Conservation (phyloP, 2,329 filamentous ascomycete genomes). For the Aspergillus neotritici region DNA sequence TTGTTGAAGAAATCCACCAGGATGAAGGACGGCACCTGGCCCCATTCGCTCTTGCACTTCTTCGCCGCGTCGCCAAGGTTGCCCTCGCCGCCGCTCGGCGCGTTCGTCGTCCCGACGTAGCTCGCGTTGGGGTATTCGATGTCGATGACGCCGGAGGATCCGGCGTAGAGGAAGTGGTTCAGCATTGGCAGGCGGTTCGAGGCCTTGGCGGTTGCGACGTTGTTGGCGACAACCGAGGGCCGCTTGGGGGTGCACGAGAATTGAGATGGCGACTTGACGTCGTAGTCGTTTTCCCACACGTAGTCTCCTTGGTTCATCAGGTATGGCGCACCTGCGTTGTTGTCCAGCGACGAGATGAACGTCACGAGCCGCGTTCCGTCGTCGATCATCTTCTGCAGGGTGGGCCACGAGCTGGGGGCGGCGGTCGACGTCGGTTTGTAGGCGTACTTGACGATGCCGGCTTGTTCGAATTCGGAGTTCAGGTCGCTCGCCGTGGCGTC, state of each 20-base stretch:
- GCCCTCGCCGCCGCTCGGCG: slow-evolving; percentile 51
- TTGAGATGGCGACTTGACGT: slow-evolving; percentile 55
- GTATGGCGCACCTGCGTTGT: slow-evolving; percentile 35
- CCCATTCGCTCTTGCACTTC: slow-evolving; percentile 54
- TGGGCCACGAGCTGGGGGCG: slow-evolving; percentile 58
- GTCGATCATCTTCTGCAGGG: slow-evolving; percentile 62
- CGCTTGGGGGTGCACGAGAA: slow-evolving; percentile 70
- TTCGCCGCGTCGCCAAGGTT: slow-evolving; percentile 46
- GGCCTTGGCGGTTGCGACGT: slow-evolving; percentile 47
- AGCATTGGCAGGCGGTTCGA: slow-evolving; percentile 62
- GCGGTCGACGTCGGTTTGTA: slow-evolving; percentile 50
- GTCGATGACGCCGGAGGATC: slow-evolving; percentile 39
- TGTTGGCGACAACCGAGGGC: slow-evolving; percentile 49
- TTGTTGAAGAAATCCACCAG: slow-evolving; percentile 76
- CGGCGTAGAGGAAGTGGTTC: slow-evolving; percentile 73
- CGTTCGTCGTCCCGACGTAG: slow-evolving; percentile 61
- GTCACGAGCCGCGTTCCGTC: slow-evolving; percentile 60
- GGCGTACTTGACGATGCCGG: slow-evolving; percentile 57
- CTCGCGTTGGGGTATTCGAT: slow-evolving; percentile 59
- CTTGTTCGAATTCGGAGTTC: slow-evolving; percentile 49
- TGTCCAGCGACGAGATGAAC: slow-evolving; percentile 55
- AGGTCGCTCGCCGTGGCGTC: slow-evolving; percentile 52
- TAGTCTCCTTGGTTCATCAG: slow-evolving; percentile 41
- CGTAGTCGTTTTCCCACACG: slow-evolving; percentile 67
- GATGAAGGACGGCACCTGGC: slow-evolving; percentile 62